phyloP scores from a whole-genome alignment of 2,329 filamentous ascomycete genomes.

The Huntiella omanensis region DNA sequence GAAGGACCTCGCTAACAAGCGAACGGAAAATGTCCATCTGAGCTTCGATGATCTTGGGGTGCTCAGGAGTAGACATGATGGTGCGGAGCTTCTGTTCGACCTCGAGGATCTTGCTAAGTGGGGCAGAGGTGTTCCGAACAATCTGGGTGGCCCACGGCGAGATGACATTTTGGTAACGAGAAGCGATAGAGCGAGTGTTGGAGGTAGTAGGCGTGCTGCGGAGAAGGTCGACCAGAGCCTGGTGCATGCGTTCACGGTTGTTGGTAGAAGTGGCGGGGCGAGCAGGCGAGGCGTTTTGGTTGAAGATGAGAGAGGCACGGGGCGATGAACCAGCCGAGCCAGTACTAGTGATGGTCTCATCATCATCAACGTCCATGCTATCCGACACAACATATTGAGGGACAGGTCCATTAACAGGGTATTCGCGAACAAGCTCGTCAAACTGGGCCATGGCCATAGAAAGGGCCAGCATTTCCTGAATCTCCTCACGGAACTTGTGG shows the following conservation, averaged over 20 bases:
- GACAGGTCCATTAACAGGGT: neutral
- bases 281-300: neutral
- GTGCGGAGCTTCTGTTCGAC: slow-evolving; percentile 31
- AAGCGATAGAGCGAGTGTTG: slow-evolving; percentile 16
- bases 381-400: neutral
- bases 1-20: slow-evolving; percentile 20
- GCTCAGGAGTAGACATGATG: slow-evolving; percentile 24
- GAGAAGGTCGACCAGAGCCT: slow-evolving; percentile 33
- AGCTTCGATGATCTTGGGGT: slow-evolving; percentile 26
- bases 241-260: slow-evolving; percentile 30
- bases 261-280: slow-evolving; percentile 21
- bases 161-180: slow-evolving; percentile 33
- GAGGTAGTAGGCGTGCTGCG: slow-evolving; percentile 27
- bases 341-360: slow-evolving; percentile 29
- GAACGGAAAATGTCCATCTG: slow-evolving; percentile 22
- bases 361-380: slow-evolving; percentile 21
- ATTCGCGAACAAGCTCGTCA: slow-evolving; percentile 22
- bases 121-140: slow-evolving; percentile 35
- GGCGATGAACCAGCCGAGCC: slow-evolving; percentile 33
- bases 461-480: slow-evolving; percentile 42
- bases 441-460: slow-evolving; percentile 44
- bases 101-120: slow-evolving; percentile 25
- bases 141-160: slow-evolving; percentile 38
- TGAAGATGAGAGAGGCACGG: slow-evolving; percentile 23
- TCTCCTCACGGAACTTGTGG: slow-evolving; percentile 38